These are phyloP conservation scores for Daldinia eschscholtzii DNA, from an alignment of 2,329 filamentous ascomycete species.

Conservation along the genomic window DNA sequence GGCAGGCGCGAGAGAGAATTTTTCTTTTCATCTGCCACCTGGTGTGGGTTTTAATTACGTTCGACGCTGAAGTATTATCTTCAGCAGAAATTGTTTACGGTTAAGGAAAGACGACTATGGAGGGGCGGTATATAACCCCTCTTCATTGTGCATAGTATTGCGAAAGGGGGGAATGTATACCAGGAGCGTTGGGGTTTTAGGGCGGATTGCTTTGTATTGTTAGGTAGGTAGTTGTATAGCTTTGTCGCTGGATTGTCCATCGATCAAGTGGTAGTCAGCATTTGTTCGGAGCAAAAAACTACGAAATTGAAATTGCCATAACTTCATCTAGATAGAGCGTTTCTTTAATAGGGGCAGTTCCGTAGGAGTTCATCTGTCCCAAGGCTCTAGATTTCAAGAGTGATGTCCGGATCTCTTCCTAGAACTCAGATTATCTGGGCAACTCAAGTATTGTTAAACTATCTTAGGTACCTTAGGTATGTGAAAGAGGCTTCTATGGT, in stretches of 20 bases:
- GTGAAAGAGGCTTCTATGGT: neutral
- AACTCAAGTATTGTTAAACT: too few relatives aligned
- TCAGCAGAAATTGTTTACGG: constrained; percentile 36
- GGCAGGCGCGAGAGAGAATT: constrained; percentile 38
- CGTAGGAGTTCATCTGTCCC: neutral
- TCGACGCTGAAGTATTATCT: constrained; percentile 24
- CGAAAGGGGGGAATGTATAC: constrained; percentile 35
- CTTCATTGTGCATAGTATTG: constrained; percentile 32
- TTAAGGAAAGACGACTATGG: constrained; percentile 28
- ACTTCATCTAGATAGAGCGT: constrained; percentile 1
- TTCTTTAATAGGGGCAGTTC: constrained; percentile 2
- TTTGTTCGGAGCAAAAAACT: constrained; percentile 30
- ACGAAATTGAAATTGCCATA: constrained; percentile 40
- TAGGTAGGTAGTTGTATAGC: constrained; percentile 37
- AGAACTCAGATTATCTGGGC: neutral
- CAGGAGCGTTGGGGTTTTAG: constrained; percentile 34
- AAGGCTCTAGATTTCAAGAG: neutral
- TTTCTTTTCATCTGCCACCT: constrained; percentile 44
- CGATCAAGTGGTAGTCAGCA: constrained; percentile 38
- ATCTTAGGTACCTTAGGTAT: neutral
- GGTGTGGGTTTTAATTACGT: constrained; percentile 40
- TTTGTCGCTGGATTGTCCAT: constrained; percentile 26
- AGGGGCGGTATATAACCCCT: constrained; percentile 39
- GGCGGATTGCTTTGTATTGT: constrained; percentile 24
- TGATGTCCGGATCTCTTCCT: neutral